Base-by-base conservation (phyloP, 768 basidiomycete genomes). In the Leccinum subtestaceum region DNA sequence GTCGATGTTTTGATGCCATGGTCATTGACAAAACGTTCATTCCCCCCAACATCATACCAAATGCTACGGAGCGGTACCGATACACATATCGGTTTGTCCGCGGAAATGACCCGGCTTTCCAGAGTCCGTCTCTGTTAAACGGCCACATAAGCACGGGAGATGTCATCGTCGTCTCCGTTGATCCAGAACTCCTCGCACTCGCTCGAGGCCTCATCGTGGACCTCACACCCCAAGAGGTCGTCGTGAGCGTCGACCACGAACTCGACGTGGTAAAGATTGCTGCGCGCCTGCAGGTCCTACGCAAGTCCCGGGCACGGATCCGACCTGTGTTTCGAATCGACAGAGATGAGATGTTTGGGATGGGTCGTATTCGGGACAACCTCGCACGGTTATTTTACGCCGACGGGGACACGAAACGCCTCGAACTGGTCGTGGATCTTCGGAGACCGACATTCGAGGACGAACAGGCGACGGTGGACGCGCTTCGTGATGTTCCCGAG, bases 281-380 rank as follows among this genome's bases (percentile, higher is more conserved):
- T 7, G 73, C 72, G 17, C 81, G 77, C 17, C 61, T 77, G 47
- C 67, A 68, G 10, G 68, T 57, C 5, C 62, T 71, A 13, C 65
- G 63, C 36, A 62, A 57, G 11, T 53, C 54, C 46, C 55, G 34
- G n/a, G 63, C 61, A 8, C 53, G 29, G n/a, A 57, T 63, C 25
- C 34, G 52, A 21, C 65, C 61, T 29, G 81, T 75, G 23, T 99
- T 94, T 76, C 84, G 96, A 15, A 85, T 99, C 58, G 97, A 98
- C 78, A 94, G 88, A 67, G 97, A 98, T 70, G 97, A 98, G 71
- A 75, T 98, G 52, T 84, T 85, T 5, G 93, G 95, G 1, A 89
- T 98, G 85, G 85, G 86, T 45, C 83, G 93, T 19, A 87, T 99
- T 69, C 82, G 97, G 9, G 87, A 93, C 63, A 98, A 97, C 66